These are phyloP conservation scores for Suhomyces panamericanus DNA, from an alignment of 1,139 yeast species.

Conservation along the genomic window DNA sequence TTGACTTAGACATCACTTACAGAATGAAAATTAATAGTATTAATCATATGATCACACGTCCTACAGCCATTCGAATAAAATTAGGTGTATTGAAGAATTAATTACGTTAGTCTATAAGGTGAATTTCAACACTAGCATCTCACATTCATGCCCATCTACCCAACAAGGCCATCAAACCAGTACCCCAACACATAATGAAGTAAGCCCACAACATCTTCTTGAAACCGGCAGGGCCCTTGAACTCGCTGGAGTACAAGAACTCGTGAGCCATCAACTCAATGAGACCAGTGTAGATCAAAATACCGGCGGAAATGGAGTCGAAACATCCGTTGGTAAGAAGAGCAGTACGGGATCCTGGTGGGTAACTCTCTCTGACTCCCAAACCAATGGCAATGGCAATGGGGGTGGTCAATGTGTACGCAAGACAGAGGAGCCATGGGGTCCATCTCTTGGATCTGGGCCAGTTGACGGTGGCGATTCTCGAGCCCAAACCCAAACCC, in stretches of 20 bases:
- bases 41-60: too few species aligned
- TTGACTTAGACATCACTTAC: too few species aligned
- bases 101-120: neutral
- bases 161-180: slow-evolving; percentile 80
- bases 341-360: slow-evolving; percentile 60
- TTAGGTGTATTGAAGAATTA: neutral
- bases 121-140: neutral
- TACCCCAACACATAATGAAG: slow-evolving; percentile 60
- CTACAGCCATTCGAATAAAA: too few species aligned
- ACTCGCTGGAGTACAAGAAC: slow-evolving; percentile 67
- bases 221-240: slow-evolving; percentile 51
- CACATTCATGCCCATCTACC: slow-evolving; percentile 77
- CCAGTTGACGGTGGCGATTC: slow-evolving; percentile 77
- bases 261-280: slow-evolving; percentile 90
- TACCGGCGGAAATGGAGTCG: slow-evolving; percentile 84
- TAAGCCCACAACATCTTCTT: slow-evolving; percentile 41
- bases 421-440: slow-evolving; percentile 61
- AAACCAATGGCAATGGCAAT: slow-evolving; percentile 83
- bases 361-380: slow-evolving; percentile 71
- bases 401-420: slow-evolving; percentile 77
- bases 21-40: too few species aligned
- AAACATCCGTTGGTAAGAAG: slow-evolving; percentile 74
- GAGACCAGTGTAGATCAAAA: slow-evolving; percentile 78
- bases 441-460: slow-evolving; percentile 46
- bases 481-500: slow-evolving; percentile 88